Conservation (phyloP, 1,284 basidiomycete genomes). For the Coriolopsis trogii region DNA sequence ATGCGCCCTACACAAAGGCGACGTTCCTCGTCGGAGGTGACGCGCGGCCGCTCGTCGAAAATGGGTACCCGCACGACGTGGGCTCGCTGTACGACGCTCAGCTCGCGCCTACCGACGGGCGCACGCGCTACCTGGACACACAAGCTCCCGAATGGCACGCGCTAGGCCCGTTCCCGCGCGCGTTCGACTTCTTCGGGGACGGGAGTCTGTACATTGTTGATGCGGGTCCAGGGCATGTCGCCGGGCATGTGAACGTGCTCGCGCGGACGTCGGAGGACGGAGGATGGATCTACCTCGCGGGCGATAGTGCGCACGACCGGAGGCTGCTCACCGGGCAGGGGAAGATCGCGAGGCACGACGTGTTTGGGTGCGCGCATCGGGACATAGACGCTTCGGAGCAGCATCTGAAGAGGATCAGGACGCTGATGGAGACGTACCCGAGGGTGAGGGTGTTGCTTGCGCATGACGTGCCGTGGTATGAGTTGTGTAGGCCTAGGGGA, state of each 20-base stretch:
- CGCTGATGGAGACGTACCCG: constrained; percentile 37
- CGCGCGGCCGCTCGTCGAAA: constrained; percentile 35
- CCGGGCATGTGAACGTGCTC: constrained; percentile 55
- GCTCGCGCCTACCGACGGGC: constrained; percentile 45
- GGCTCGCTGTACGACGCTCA: constrained; percentile 36
- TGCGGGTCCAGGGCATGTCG: constrained; percentile 51
- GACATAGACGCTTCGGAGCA: constrained; percentile 45
- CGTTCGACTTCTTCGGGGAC: constrained; percentile 57
- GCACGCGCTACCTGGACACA: constrained; percentile 39
- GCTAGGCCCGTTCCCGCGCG: constrained; percentile 53
- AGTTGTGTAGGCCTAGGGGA: constrained; percentile 41
- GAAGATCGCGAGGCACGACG: constrained; percentile 37
- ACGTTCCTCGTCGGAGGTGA: constrained; percentile 48
- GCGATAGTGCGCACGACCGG: constrained; percentile 59
- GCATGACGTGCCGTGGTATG: constrained; percentile 56
- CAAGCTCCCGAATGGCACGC: constrained; percentile 9
- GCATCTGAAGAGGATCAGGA: constrained; percentile 44
- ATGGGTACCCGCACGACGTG: constrained; percentile 47
- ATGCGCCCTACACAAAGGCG: constrained; percentile 46
- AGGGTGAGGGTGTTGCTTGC: constrained; percentile 51
- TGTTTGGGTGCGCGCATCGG: constrained; percentile 43
- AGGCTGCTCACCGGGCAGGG: constrained; percentile 50
- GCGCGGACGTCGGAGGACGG: constrained; percentile 57
- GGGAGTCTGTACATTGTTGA: constrained; percentile 60
- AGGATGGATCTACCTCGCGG: constrained; percentile 57